Base-by-base conservation (phyloP, 2,329 filamentous ascomycete genomes). In the Colletotrichum echinochloae region DNA sequence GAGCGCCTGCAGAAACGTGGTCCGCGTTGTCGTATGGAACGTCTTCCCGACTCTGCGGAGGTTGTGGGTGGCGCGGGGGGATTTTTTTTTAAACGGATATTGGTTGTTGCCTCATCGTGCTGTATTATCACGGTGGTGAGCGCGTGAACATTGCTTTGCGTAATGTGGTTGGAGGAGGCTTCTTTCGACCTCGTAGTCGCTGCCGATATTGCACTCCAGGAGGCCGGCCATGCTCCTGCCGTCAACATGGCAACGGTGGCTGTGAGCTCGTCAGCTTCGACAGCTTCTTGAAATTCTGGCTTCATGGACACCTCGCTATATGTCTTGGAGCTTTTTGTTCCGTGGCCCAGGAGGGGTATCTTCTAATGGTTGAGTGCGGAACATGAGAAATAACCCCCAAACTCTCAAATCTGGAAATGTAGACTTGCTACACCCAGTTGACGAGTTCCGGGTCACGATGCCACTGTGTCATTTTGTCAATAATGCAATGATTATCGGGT, bases 1-100 rank as follows among this genome's bases (percentile, higher is more conserved):
- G 66, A 71, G 60, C 69, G 69, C 69, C 69, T 60, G 69, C 69
- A 71, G 23, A 41, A 71, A 71, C 69, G 69, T 71, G 69, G 55
- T 44, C 23, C 48, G 46, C 33, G 30, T 37, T 37, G 59, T 46
- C 64, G 26, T 41, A n/a, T 37, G 62, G 56, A 66, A 62, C 35
- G 23, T 60, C 44, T 48, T 49, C 30, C 49, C 49, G 28, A 41
- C 28, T 39, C 37, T n/a, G 30, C 14, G 5, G 44, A 28, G 16
- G 5, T 51, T 37, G n/a, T 60, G 59, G 23, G 59, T 60, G 30
- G 6, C 11, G 28, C 6, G 30, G 18, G 41, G 20, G 6, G n/a
- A n/a, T n/a, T n/a, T n/a, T n/a, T n/a, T n/a, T 33, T 14, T 37
- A 16, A 16, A 61, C 26, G 33, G 35, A 37, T 2, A 30, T 39